phyloP scores from a whole-genome alignment of 768 basidiomycete genomes.

The Lyophyllum decastes region DNA sequence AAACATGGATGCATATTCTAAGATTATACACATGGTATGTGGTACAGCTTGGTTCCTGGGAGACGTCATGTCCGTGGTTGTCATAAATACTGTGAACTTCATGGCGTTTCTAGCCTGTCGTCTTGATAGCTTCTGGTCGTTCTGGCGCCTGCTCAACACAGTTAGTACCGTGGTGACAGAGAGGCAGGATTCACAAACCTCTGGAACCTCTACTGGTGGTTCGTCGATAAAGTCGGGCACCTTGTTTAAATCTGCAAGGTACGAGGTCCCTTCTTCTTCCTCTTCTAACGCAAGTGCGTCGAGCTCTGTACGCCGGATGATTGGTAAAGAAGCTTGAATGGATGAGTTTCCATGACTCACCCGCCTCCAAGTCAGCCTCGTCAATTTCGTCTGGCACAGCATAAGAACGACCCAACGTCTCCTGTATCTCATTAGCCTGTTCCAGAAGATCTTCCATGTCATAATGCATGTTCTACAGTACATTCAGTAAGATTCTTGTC shows the following conservation, averaged over 20 bases:
- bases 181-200: constrained; percentile 42
- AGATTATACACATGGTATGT: constrained; percentile 18
- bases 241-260: constrained; percentile 84
- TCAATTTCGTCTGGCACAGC: constrained; percentile 97
- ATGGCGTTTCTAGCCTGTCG: constrained; percentile 36
- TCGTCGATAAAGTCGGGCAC: constrained; percentile 93
- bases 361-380: constrained; percentile 96
- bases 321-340: neutral
- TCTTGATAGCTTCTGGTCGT: constrained; percentile 56
- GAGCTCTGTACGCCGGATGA: constrained; percentile 62
- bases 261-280: constrained; percentile 89
- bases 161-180: neutral
- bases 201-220: constrained; percentile 67
- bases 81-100: constrained; percentile 12
- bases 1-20: constrained; percentile 1
- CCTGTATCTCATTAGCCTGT: constrained; percentile 97
- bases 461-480: constrained; percentile 81
- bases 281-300: constrained; percentile 92
- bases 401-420: constrained; percentile 90
- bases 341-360: constrained; percentile 40
- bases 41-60: constrained; percentile 13
- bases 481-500: neutral
- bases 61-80: constrained; percentile 4
- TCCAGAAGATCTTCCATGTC: constrained; percentile 98
- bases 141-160: constrained; percentile 36